Percentiles rank a stretch among this genome's conserved stretches.
Conservation (phyloP, 192 early-diverging fungal species). For the Coemansia sp. region DNA sequence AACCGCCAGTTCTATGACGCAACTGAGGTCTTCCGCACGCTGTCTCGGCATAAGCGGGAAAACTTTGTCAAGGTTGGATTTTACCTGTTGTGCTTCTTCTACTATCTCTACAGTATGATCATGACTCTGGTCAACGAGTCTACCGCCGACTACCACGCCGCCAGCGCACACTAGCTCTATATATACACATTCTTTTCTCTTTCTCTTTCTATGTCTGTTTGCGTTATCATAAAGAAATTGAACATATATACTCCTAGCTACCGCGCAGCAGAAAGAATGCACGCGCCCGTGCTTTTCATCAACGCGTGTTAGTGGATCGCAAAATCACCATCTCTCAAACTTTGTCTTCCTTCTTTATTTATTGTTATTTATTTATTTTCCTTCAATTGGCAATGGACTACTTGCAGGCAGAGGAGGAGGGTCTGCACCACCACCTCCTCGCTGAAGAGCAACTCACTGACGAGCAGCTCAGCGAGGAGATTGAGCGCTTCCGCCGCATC, state of each 20-base stretch:
- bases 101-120: constrained; percentile 80
- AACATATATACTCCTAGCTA: not conserved
- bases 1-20: constrained; percentile 95
- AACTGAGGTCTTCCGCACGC: constrained; percentile 96
- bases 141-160: constrained; percentile 32
- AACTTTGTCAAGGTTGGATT: constrained; percentile 97
- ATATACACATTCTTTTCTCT: not conserved
- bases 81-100: constrained; percentile 95
- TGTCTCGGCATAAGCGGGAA: constrained; percentile 93
- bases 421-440: not conserved
- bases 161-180: constrained; percentile 20
- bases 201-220: not conserved
- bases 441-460: constrained; percentile 16
- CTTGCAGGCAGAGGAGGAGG: constrained; percentile 8
- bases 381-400: not conserved
- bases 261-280: not conserved
- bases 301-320: not conserved
- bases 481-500: constrained; percentile 42
- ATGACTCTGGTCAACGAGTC: constrained; percentile 60
- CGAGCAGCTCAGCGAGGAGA: constrained; percentile 38
- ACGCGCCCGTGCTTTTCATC: not conserved
- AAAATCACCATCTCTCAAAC: not conserved
- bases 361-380: constrained; percentile 4
- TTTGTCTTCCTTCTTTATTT: not conserved
- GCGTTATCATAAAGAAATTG: constrained; percentile 8